Base-by-base conservation (phyloP, 176 grass and related monocot species). In the Tillandsia fasciculata region DNA sequence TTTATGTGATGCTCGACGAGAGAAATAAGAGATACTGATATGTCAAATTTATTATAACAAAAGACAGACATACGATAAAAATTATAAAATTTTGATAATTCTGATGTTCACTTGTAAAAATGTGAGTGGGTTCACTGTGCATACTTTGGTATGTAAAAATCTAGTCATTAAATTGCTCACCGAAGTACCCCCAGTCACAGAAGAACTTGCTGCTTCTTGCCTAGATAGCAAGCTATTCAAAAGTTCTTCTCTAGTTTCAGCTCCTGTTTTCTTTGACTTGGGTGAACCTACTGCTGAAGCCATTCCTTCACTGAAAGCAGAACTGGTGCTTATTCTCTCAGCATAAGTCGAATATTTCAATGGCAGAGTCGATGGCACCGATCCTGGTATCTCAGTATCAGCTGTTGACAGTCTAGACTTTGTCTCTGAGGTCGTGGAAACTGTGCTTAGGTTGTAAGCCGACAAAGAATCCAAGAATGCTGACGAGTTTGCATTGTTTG, bases 241-340 rank as follows among this genome's bases (percentile, higher is more conserved):
- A 74, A 99, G 67, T 53, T 99, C 94, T 81, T 90, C 94, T 85
- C 88, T 93, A 68, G 87, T 84, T 87, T 93, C 94, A 48, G 83
- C 86, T 69, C 89, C 94, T 0, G 80, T 93, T 81, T 99, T 99
- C 71, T 99, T 99, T 78, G 76, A 85, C 79, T 99, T 99, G 63
- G 94, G 82, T 74, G 94, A 93, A 66, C 82, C 77, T 76, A 80
- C 76, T 27, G 84, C 87, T 83, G 80, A 87, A 63, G 78, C 87
- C 72, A 97, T 80, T 53, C 86, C 88, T 66, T 92, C 93, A 79
- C 67, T 92, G 83, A 97, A 97, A 76, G 85, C 73, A 85, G 89
- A 89, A 10, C 76, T 74, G 33, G 86, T 84, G 77, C 79, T 90
- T 76, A 83, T 71, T 80, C 86, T 92, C 51, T 92, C 89, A 77